Percentiles rank a stretch among this genome's conserved stretches.
Conservation (phyloP, 495 filamentous ascomycete species). For the Alectoria sarmentosa region DNA sequence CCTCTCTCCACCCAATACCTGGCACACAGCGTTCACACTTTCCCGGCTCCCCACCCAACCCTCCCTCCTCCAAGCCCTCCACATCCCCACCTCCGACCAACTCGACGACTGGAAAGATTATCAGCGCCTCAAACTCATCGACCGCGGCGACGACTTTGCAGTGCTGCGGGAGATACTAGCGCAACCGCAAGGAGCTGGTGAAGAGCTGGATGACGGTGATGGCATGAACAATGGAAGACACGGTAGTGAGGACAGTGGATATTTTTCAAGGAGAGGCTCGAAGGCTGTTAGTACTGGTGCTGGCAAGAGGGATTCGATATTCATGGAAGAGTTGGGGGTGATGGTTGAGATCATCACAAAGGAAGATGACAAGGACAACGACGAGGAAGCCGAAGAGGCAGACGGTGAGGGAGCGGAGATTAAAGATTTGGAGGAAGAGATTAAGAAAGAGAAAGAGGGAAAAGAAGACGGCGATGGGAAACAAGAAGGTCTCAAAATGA, state of each 20-base stretch:
- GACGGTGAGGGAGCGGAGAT: background rate
- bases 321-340: background rate
- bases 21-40: slow-evolving; percentile 18
- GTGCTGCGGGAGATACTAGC: background rate
- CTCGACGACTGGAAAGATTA: slow-evolving; percentile 28
- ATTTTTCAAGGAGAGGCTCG: slow-evolving; percentile 7
- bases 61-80: slow-evolving; percentile 14
- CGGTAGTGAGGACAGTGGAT: slow-evolving; percentile 15
- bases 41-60: slow-evolving; percentile 13
- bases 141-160: slow-evolving; percentile 13
- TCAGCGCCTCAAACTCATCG: slow-evolving; percentile 5
- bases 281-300: background rate
- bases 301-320: background rate
- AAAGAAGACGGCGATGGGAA: background rate
- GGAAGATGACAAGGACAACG: background rate
- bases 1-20: slow-evolving; percentile 10
- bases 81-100: slow-evolving; percentile 21
- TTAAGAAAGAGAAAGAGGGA: background rate
- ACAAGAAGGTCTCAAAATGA: background rate
- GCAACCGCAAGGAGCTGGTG: background rate
- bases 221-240: background rate
- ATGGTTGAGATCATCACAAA: background rate
- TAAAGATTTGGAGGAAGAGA: background rate
- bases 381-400: background rate
- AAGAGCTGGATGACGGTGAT: slow-evolving; percentile 3